Evolutionary conservation across 805 yeast genomes (phyloP), one percentile per base, ranked within the genome.

Genomic region (Candida quercuum): DNA sequence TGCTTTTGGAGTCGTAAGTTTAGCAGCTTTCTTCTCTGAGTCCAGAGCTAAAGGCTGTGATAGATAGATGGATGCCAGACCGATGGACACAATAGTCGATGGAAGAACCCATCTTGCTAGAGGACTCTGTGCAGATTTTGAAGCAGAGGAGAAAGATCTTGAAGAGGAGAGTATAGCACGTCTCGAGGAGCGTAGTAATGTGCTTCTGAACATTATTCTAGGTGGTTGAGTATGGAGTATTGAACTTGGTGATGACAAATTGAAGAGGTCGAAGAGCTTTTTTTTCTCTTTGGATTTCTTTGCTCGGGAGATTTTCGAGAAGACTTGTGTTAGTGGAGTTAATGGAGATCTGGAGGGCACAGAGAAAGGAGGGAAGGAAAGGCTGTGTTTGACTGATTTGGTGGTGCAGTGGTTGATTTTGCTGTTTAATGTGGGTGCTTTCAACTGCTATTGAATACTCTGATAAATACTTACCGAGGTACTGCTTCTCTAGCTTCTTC

Each of bases 41-140:
- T 52, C 54, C 14, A 50, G 39, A 1, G 45, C 22, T 20, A 49
- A 38, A 5, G 54, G 53, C 20, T 45, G 40, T 12, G 51, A 26
- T 22, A 40, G 22, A 32, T 32, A 45, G 33, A 38, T 45, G 14
- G 50, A 28, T 10, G 47, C 43, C 9, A 47, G 12, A 33, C 52
- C 54, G 3, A 44, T 28, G 18, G 45, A 32, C 16, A 49, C 22
- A 19, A 46, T 17, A 3, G 54, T 41, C 1, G 47, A 29, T 15
- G 56, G 44, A 13, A 48, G 15, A 11, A 43, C 24, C 50, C 51
- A 51, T 38, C 29, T 47, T 1, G 43, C 22, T 10, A 1, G 13
- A 6, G 21, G 14, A 11, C 24, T 18, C 26, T 29, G 35, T 9
- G 41, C 8, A 5, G 38, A 19, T 33, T 36, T 38, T 24, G 47